phyloP scores from a whole-genome alignment of 108 stramenopile species.

The Skeletonema grethae region DNA sequence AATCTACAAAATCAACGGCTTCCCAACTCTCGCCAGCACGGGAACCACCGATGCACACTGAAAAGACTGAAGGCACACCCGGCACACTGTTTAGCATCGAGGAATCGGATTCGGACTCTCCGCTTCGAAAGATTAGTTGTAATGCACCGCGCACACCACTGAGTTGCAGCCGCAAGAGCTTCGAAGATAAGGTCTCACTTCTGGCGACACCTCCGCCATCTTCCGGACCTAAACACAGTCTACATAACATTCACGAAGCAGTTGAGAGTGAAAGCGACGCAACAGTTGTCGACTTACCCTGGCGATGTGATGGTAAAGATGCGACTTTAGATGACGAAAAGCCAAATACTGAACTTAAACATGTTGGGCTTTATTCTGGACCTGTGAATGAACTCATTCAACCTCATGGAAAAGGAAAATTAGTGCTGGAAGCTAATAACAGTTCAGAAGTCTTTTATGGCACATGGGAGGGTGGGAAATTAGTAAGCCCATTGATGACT shows the following conservation, averaged over 20 bases:
- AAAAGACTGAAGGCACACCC: background rate
- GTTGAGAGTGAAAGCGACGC: background rate
- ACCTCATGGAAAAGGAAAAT: conserved; percentile 15
- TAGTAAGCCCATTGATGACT: background rate
- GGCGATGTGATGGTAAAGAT: background rate
- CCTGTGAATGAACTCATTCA: conserved; percentile 6
- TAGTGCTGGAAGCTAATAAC: background rate
- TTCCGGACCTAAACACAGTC: background rate
- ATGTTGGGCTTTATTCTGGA: conserved; percentile 11
- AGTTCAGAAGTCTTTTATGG: background rate
- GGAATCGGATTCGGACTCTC: background rate
- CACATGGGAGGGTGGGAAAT: conserved; percentile 3
- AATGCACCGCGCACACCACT: background rate
- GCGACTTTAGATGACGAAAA: background rate
- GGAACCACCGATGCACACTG: no score
- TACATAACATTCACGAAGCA: background rate
- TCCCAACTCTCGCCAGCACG: no score
- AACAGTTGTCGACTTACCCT: background rate
- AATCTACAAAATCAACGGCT: no score
- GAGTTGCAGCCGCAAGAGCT: background rate
- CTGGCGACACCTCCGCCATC: background rate
- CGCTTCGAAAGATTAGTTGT: background rate
- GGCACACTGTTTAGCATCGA: background rate
- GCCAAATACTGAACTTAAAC: background rate
- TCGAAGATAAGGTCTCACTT: background rate